Evolutionary conservation across 768 basidiomycete genomes (phyloP).

Genomic region (Gyrodon lividus): DNA sequence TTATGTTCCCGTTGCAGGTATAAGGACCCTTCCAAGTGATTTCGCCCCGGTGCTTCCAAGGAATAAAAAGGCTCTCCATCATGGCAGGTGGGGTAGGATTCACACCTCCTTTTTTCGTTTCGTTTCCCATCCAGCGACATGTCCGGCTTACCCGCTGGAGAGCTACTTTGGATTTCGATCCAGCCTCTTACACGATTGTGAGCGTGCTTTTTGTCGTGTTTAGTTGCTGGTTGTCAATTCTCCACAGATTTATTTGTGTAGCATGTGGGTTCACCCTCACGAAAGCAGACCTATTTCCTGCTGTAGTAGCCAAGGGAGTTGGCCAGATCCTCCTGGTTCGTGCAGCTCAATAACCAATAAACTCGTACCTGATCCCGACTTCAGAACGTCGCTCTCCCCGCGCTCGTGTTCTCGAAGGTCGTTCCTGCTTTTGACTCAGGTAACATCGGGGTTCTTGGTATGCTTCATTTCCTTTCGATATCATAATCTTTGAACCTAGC

Average conservation of each 20-base stretch:
- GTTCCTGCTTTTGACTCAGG: conserved; percentile 58
- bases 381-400: conserved; percentile 56
- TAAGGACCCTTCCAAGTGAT: no score
- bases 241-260: conserved; percentile 46
- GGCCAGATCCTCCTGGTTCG: conserved; percentile 54
- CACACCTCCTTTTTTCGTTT: no score
- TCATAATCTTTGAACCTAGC: background rate
- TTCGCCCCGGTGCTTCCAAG: no score
- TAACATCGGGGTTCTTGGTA: conserved; percentile 54
- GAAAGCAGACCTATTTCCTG: conserved; percentile 56
- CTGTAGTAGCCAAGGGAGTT: conserved; percentile 52
- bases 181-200: background rate
- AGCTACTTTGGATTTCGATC: background rate
- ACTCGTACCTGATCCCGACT: background rate
- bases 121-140: no score
- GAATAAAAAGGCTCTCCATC: no score
- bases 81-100: no score
- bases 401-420: conserved; percentile 65
- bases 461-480: conserved; percentile 9
- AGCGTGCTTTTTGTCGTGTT: background rate
- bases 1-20: no score
- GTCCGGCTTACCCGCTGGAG: background rate
- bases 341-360: background rate
- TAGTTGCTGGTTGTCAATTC: no score
- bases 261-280: conserved; percentile 54